Percentiles rank a stretch among this genome's conserved stretches.
phyloP scores from a whole-genome alignment of 129 eudicot genomes.

The Tanacetum coccineum region DNA sequence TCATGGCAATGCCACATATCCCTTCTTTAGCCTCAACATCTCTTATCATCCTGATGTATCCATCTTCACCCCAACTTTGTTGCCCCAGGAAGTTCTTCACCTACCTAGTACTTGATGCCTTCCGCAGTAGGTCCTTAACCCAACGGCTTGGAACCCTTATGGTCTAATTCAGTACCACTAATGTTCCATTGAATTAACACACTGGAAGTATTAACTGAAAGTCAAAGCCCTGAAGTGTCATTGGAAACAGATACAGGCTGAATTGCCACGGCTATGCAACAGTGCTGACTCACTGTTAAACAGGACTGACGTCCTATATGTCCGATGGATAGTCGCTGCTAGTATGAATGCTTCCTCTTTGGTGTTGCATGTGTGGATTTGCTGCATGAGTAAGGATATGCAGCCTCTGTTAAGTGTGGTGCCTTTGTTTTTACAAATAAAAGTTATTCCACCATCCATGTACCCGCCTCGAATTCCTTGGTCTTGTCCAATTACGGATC shows the following conservation, averaged over 20 bases:
- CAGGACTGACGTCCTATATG: constrained; percentile 58
- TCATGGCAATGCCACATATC: no score
- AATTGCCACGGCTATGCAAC: constrained; percentile 32
- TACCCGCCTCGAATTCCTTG: constrained; percentile 68
- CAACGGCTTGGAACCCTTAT: background rate
- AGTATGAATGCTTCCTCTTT: background rate
- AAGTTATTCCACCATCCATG: constrained; percentile 65
- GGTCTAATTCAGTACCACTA: background rate
- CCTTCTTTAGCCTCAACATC: no score
- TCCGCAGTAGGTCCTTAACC: background rate
- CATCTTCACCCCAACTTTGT: constrained; percentile 21
- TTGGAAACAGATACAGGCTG: constrained; percentile 2
- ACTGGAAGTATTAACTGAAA: background rate
- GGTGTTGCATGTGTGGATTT: constrained; percentile 27
- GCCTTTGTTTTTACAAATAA: constrained; percentile 49
- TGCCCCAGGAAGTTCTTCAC: constrained; percentile 17
- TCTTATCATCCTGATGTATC: no score
- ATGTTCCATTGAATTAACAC: background rate
- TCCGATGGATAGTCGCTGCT: constrained; percentile 23
- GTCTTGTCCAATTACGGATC: constrained; percentile 39
- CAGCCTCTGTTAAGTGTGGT: constrained; percentile 40
- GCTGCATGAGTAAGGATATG: constrained; percentile 56
- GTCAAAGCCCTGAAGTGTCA: constrained; percentile 10
- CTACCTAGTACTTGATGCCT: constrained; percentile 14
- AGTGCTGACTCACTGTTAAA: constrained; percentile 51